Evolutionary conservation across 2,329 filamentous ascomycete genomes (phyloP).

Genomic region (Aspergillus vadensis): DNA sequence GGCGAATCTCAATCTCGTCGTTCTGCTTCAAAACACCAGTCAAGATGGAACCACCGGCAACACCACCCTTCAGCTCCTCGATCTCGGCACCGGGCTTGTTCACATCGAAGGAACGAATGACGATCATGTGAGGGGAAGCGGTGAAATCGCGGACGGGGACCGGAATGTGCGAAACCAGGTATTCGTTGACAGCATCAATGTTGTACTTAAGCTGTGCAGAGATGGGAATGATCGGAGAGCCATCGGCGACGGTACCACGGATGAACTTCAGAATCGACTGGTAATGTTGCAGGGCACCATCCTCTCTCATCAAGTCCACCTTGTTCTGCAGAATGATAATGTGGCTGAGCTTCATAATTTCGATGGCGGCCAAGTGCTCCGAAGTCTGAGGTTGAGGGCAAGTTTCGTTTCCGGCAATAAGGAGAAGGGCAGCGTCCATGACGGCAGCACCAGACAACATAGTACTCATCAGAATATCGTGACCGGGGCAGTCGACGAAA

Average conservation of each 20-base stretch:
- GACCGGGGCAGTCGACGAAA: slow-evolving; percentile 97
- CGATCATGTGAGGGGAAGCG: slow-evolving; percentile 94
- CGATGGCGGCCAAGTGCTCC: slow-evolving; percentile 96
- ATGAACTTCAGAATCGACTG: slow-evolving; percentile 99
- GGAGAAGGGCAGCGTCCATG: slow-evolving; percentile 95
- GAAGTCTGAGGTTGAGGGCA: slow-evolving; percentile 98
- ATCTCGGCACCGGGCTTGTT: slow-evolving; percentile 99
- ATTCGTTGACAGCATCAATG: slow-evolving; percentile 96
- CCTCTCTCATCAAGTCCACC: slow-evolving; percentile 97
- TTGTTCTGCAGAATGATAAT: slow-evolving; percentile 99
- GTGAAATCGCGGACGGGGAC: slow-evolving; percentile 89
- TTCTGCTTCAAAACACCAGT: slow-evolving; percentile 96
- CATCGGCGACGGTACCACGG: slow-evolving; percentile 92
- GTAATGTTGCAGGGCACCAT: slow-evolving; percentile 90
- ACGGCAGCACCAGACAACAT: slow-evolving; percentile 99
- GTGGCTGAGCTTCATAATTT: slow-evolving; percentile 99
- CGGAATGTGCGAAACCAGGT: slow-evolving; percentile 92
- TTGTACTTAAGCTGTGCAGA: slow-evolving; percentile 99
- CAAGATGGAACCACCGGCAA: slow-evolving; percentile 94
- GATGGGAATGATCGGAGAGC: slow-evolving; percentile 93
- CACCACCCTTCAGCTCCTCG: slow-evolving; percentile 96
- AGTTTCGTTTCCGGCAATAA: slow-evolving; percentile 97
- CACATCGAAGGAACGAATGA: slow-evolving; percentile 98
- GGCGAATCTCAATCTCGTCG: slow-evolving; percentile 97
- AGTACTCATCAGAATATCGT: slow-evolving; percentile 99